phyloP scores from a whole-genome alignment of 371 early-diverging fungal species.

The Mucor indicus region DNA sequence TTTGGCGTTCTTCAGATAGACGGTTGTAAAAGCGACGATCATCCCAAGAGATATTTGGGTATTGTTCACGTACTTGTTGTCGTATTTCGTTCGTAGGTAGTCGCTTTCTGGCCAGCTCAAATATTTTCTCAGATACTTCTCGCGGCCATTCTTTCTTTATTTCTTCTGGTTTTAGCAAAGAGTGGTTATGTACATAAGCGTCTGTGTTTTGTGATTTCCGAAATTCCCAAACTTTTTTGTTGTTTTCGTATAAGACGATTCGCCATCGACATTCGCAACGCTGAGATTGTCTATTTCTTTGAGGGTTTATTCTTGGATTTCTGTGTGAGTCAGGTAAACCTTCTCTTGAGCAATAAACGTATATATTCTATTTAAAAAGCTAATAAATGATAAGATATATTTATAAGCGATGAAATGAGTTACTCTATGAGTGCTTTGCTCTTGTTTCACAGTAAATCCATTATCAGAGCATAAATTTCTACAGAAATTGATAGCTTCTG shows the following conservation, averaged over 20 bases:
- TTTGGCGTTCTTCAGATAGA: constrained; percentile 59
- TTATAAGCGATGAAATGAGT: neutral
- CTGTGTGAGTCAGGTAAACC: constrained; percentile 61
- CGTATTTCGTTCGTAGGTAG: constrained; percentile 59
- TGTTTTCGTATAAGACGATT: constrained; percentile 55
- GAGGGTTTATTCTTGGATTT: constrained; percentile 52
- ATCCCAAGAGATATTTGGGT: constrained; percentile 58
- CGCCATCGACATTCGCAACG: constrained; percentile 69
- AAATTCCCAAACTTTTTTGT: constrained; percentile 51
- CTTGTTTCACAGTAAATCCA: constrained; percentile 68
- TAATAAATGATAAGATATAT: neutral
- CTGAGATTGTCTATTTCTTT: constrained; percentile 58
- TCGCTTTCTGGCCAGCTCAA: constrained; percentile 50
- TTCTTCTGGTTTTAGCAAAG: constrained; percentile 57
- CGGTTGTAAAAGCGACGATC: constrained; percentile 66
- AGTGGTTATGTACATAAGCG: constrained; percentile 57
- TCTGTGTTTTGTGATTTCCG: constrained; percentile 63
- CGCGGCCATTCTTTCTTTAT: constrained; percentile 63
- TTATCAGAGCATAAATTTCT: constrained; percentile 56
- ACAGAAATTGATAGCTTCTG: constrained; percentile 53
- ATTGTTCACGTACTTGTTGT: constrained; percentile 47
- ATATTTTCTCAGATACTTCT: constrained; percentile 54
- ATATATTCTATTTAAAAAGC: constrained; percentile 47
- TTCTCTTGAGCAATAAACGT: constrained; percentile 64
- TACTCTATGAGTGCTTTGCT: constrained; percentile 66